Evolutionary conservation across 495 filamentous ascomycete species (phyloP).

Genomic region (Corynascus novoguineensis): DNA sequence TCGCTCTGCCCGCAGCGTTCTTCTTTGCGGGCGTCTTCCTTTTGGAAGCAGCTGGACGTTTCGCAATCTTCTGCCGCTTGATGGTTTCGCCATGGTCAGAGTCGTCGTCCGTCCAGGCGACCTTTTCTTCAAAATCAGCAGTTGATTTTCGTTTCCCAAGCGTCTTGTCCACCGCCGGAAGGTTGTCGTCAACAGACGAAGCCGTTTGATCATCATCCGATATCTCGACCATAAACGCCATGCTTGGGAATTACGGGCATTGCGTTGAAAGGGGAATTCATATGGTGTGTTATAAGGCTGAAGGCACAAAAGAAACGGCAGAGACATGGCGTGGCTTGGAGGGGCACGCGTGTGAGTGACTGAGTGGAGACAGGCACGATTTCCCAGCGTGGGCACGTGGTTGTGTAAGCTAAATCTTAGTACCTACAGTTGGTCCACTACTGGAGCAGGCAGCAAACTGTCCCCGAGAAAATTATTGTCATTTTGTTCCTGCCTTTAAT

Average conservation of each 20-base stretch:
- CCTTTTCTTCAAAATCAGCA: conserved; percentile 29
- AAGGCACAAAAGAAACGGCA: background rate
- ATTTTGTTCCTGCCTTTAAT: too few species aligned
- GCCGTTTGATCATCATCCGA: conserved; percentile 23
- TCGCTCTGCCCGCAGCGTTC: background rate
- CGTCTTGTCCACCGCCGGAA: background rate
- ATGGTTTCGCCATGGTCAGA: conserved; percentile 32
- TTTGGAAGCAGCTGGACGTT: conserved; percentile 23
- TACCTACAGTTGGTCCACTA: too few species aligned
- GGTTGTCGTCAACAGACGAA: conserved; percentile 4
- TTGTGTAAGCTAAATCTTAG: background rate
- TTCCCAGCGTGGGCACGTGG: conserved; percentile 15
- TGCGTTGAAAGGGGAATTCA: background rate
- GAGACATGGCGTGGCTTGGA: background rate
- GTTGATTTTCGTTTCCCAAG: conserved; percentile 26
- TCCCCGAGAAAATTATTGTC: background rate
- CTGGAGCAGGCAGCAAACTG: too few species aligned
- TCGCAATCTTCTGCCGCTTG: conserved; percentile 20
- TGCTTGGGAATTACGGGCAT: conserved; percentile 10
- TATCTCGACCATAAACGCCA: conserved; percentile 20
- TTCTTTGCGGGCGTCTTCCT: conserved; percentile 11
- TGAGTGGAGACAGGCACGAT: background rate
- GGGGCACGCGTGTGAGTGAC: background rate
- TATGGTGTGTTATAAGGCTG: background rate
- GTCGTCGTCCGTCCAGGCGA: conserved; percentile 41